Evolutionary conservation across 2,329 filamentous ascomycete genomes (phyloP).

Genomic region (Phyllosticta paracitricarpa): DNA sequence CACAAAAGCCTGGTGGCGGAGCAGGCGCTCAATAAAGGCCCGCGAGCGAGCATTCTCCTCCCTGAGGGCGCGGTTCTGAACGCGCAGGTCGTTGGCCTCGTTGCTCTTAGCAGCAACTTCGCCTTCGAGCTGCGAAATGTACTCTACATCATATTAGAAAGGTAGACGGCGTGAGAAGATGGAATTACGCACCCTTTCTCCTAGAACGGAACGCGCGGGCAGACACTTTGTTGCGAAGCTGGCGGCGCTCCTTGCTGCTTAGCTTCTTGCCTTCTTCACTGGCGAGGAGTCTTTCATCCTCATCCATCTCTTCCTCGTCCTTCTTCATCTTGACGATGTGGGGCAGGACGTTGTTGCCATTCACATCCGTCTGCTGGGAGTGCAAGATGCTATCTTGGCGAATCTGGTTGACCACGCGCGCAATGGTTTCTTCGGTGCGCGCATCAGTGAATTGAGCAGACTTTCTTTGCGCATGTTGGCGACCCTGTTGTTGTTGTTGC

Average conservation of each 20-base stretch:
- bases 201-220: constrained; percentile 95
- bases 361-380: constrained; percentile 40
- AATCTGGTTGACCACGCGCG: constrained; percentile 86
- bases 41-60: constrained; percentile 82
- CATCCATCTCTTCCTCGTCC: constrained; percentile 97
- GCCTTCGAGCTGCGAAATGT: constrained; percentile 86
- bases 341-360: constrained; percentile 39
- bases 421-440: constrained; percentile 75
- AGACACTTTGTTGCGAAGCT: constrained; percentile 98
- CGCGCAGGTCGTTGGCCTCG: constrained; percentile 71
- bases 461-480: constrained; percentile 20
- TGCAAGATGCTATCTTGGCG: constrained; percentile 57
- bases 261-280: constrained; percentile 98
- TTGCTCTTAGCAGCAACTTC: constrained; percentile 77
- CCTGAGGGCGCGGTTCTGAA: constrained; percentile 69
- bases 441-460: constrained; percentile 32
- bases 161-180: background rate
- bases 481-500: constrained; percentile 21
- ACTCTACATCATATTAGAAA: constrained; percentile 61
- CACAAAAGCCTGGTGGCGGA: constrained; percentile 39
- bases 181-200: constrained; percentile 69
- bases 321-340: constrained; percentile 71
- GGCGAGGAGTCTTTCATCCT: constrained; percentile 86
- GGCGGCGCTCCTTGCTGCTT: constrained; percentile 92
- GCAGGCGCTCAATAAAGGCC: constrained; percentile 69